Evolutionary conservation across 1,284 basidiomycete genomes (phyloP), one percentile per base, ranked within the genome.

Genomic region (Ganoderma boninense): DNA sequence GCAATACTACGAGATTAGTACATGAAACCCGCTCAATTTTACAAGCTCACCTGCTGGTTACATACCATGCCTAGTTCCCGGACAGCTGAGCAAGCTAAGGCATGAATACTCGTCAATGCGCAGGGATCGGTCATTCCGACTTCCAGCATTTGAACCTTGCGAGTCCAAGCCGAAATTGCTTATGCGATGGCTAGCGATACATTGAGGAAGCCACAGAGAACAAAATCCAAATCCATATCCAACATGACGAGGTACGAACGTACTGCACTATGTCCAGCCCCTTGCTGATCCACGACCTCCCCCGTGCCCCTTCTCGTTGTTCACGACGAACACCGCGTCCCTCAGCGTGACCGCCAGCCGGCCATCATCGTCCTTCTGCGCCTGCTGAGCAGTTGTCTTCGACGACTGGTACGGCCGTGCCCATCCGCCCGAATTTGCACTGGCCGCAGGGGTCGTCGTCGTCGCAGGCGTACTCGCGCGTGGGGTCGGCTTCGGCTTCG

Each of bases 281-380:
- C 86, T 83, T 29, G 92, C 92, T 57, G 92, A 86, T 4, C 93
- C 93, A 68, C 88, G 83, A 14, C 93, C 93, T 49, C 89, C 93
- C 35, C 93, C 93, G 79, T 95, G 93, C 6, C 92, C 93, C 61
- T 88, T 83, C 79, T 95, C 93, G 73, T 88, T 91, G 78, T 91
- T 90, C 66, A 95, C 84, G 6, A 93, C 92, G 80, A 95, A 95
- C 85, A 94, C 85, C 2, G 92, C 92, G 81, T 95, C 93, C 49
- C 90, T 83, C 81, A 94, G 83, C 0, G 91, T 94, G 43, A 95
- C 82, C n/a, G 84, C 72, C 68, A 86, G 83, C 73, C 89, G 83
- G 16, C 81, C 82, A 42, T 85, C 83, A 69, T 92, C 90, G 43
- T 90, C 88, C 71, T 88, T 87, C 23, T 79, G 79, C 43, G 82